A percentile compares a stretch with the other conserved stretches of the same genome.
Conservation (phyloP, 2,329 filamentous ascomycete species). For the Microcera coccophila region DNA sequence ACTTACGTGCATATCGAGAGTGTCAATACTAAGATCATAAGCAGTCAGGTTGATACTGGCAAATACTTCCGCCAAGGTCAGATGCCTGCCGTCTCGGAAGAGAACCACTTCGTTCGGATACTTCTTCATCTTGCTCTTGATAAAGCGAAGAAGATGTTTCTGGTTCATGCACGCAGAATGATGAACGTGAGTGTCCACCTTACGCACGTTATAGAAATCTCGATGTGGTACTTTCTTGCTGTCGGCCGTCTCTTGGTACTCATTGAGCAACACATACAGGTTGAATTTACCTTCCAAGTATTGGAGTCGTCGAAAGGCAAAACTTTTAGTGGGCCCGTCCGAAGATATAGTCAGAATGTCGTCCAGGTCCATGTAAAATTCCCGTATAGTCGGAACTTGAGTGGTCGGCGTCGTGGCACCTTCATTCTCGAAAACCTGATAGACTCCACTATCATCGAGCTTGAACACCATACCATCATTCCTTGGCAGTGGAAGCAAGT, state of each 20-base stretch:
- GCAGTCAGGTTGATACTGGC: conserved; percentile 96
- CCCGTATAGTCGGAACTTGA: conserved; percentile 83
- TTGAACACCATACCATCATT: conserved; percentile 69
- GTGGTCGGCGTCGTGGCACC: conserved; percentile 66
- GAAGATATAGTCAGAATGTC: conserved; percentile 83
- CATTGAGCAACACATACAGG: conserved; percentile 86
- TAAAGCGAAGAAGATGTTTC: conserved; percentile 95
- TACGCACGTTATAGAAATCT: conserved; percentile 98
- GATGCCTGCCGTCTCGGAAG: conserved; percentile 83
- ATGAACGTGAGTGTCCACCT: conserved; percentile 98
- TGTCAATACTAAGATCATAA: conserved; percentile 97
- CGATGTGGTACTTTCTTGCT: conserved; percentile 96
- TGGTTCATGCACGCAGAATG: conserved; percentile 99
- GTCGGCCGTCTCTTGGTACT: conserved; percentile 96
- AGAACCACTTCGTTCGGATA: conserved; percentile 90
- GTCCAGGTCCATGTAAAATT: conserved; percentile 95
- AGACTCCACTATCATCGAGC: conserved; percentile 81
- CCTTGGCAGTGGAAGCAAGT: conserved; percentile 69
- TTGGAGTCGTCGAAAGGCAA: conserved; percentile 88
- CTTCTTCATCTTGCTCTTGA: conserved; percentile 99
- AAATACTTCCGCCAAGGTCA: conserved; percentile 91
- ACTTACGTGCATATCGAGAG: conserved; percentile 93
- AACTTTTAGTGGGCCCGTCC: conserved; percentile 93
- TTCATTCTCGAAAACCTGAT: conserved; percentile 72
- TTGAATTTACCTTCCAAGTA: conserved; percentile 98